A percentile compares a stretch with the other conserved stretches of the same genome.
phyloP scores from a whole-genome alignment of 441 rosid genomes.

The Arabidopsis hybrid region DNA sequence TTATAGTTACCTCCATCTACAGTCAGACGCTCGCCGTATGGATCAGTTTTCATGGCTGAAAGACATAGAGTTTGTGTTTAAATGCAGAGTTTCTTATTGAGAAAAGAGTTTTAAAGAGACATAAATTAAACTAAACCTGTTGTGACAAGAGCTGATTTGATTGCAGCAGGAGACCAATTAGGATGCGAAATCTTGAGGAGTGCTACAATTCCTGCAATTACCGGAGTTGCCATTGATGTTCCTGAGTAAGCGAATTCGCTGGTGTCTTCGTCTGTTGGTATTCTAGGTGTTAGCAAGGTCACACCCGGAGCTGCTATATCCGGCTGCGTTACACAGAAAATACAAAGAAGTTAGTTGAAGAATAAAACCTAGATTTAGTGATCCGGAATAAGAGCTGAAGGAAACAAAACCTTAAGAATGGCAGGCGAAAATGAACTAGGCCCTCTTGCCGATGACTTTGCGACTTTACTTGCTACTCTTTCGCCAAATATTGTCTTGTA shows the following conservation, averaged over 20 bases:
- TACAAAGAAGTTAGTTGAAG: not conserved
- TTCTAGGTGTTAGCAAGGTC: not conserved
- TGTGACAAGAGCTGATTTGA: constrained; percentile 60
- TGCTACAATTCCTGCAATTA: constrained; percentile 53
- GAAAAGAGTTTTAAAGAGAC: not conserved
- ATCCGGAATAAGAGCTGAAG: not conserved
- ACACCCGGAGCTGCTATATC: not conserved
- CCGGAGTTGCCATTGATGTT: constrained; percentile 65
- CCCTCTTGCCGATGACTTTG: constrained; percentile 25
- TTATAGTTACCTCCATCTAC: constrained; percentile 50
- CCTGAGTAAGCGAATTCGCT: constrained; percentile 47
- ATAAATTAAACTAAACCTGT: constrained; percentile 38
- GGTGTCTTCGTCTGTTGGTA: constrained; percentile 12
- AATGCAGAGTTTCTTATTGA: constrained; percentile 1
- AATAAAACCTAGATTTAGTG: not conserved
- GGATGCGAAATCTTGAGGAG: constrained; percentile 54
- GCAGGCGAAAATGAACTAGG: constrained; percentile 37
- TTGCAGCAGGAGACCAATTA: constrained; percentile 65
- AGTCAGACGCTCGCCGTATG: constrained; percentile 47
- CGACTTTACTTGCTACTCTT: constrained; percentile 22
- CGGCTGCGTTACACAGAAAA: not conserved
- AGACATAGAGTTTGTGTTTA: constrained; percentile 9
- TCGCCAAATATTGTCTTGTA: constrained; percentile 28
- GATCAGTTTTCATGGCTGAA: constrained; percentile 56
- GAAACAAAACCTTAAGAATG: constrained; percentile 35